Conservation (phyloP, 805 yeast species). For the Grigorovia yakushimaensis region DNA sequence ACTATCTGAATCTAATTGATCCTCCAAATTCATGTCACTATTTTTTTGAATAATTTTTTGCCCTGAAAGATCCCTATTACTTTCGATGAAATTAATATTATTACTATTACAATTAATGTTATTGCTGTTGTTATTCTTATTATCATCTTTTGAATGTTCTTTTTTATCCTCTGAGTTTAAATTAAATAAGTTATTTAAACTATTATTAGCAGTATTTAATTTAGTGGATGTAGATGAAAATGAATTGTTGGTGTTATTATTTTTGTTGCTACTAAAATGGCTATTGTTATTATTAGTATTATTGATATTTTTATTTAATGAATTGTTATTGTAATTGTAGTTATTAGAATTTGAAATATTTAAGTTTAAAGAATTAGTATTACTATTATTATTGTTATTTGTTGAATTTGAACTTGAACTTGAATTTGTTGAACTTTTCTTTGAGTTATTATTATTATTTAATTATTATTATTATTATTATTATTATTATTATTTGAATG, state of each 20-base stretch:
- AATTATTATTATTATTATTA: neutral
- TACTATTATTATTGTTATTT: neutral
- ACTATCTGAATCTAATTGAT: neutral
- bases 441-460: neutral
- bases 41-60: too few species aligned
- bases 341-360: neutral
- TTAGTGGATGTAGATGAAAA: slow-evolving; percentile 9
- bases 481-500: neutral
- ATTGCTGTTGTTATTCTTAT: neutral
- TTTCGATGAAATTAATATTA: too few species aligned
- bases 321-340: slow-evolving; percentile 1
- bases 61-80: too few species aligned
- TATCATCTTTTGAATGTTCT: neutral
- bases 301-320: too few species aligned
- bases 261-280: neutral
- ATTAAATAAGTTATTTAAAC: slow-evolving; percentile 5
- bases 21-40: neutral
- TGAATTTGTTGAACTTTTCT: slow-evolving; percentile 1
- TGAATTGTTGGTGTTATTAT: slow-evolving; percentile 1
- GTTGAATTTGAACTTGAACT: neutral
- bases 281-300: neutral
- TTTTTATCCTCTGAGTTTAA: slow-evolving; percentile 1
- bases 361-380: neutral
- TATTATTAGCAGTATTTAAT: slow-evolving; percentile 9
- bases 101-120: too few species aligned